phyloP scores from a whole-genome alignment of 768 basidiomycete genomes.

The Termitomyces bulborhizus region DNA sequence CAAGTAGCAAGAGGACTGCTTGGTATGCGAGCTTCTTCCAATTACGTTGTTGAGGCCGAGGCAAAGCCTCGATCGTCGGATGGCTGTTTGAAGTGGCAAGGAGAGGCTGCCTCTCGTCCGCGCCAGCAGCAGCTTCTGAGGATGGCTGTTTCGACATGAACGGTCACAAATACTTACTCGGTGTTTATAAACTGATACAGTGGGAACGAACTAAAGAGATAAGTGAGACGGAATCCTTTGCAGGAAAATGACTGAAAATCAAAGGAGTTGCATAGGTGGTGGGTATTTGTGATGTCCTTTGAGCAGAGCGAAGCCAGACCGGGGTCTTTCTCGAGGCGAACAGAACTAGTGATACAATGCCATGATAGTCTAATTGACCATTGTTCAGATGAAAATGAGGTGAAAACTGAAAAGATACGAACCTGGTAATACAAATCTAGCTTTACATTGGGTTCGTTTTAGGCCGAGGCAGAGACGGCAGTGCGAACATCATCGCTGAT shows the following conservation, averaged over 20 bases:
- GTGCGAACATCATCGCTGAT: constrained; percentile 26
- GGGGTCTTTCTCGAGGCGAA: not conserved
- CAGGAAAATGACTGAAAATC: not conserved
- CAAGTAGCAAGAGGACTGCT: constrained; percentile 26
- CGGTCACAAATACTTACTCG: not conserved
- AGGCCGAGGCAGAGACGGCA: constrained; percentile 19
- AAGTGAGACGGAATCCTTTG: not conserved
- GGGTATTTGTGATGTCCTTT: not conserved
- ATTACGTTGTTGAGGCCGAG: not conserved
- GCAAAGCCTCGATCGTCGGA: not conserved
- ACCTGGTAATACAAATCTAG: constrained; percentile 10
- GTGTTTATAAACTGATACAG: not conserved
- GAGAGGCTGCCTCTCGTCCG: not conserved
- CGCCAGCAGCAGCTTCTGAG: not conserved
- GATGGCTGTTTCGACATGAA: not conserved
- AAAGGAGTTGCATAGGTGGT: not conserved
- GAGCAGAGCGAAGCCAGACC: not conserved
- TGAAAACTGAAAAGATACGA: not conserved
- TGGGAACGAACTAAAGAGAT: not conserved
- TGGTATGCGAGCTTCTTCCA: constrained; percentile 26
- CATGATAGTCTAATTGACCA: not conserved
- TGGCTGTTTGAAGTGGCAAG: not conserved
- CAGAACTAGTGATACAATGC: constrained; percentile 3
- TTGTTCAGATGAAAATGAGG: not conserved
- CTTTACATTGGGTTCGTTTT: constrained; percentile 5